Conservation (phyloP, 1,284 basidiomycete genomes). For the Wallemia ichthyophaga region DNA sequence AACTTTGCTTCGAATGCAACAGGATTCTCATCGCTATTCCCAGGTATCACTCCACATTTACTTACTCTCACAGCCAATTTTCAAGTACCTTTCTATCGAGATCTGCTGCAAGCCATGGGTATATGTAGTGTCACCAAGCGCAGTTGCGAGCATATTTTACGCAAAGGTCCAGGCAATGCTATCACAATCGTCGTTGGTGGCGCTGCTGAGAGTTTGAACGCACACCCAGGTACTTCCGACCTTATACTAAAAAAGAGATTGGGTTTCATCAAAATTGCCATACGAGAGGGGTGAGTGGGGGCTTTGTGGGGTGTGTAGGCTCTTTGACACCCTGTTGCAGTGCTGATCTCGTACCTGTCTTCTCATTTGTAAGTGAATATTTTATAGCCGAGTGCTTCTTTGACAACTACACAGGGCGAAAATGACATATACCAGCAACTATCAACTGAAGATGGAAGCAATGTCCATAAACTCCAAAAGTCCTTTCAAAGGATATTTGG, state of each 20-base stretch:
- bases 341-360: slow-evolving; percentile 74
- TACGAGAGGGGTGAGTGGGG: slow-evolving; percentile 45
- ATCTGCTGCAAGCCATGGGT: slow-evolving; percentile 54
- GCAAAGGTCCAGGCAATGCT: slow-evolving; percentile 23
- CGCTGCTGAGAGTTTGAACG: slow-evolving; percentile 72
- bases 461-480: slow-evolving; percentile 58
- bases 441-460: slow-evolving; percentile 72
- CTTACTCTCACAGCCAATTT: slow-evolving; percentile 78
- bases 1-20: slow-evolving; percentile 88
- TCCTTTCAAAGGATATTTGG: slow-evolving; percentile 72
- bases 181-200: slow-evolving; percentile 93
- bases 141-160: slow-evolving; percentile 67
- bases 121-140: slow-evolving; percentile 71
- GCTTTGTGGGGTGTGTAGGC: neutral
- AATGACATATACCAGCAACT: slow-evolving; percentile 65
- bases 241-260: slow-evolving; percentile 54
- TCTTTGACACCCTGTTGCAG: slow-evolving; percentile 17
- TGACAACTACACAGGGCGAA: neutral
- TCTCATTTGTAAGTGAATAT: slow-evolving; percentile 44
- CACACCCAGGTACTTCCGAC: slow-evolving; percentile 68
- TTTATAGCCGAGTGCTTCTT: neutral
- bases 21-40: slow-evolving; percentile 68
- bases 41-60: slow-evolving; percentile 71
- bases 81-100: slow-evolving; percentile 69
- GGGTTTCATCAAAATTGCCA: slow-evolving; percentile 90